Conservation (phyloP, 1,284 basidiomycete genomes). For the Sutorius eximius region DNA sequence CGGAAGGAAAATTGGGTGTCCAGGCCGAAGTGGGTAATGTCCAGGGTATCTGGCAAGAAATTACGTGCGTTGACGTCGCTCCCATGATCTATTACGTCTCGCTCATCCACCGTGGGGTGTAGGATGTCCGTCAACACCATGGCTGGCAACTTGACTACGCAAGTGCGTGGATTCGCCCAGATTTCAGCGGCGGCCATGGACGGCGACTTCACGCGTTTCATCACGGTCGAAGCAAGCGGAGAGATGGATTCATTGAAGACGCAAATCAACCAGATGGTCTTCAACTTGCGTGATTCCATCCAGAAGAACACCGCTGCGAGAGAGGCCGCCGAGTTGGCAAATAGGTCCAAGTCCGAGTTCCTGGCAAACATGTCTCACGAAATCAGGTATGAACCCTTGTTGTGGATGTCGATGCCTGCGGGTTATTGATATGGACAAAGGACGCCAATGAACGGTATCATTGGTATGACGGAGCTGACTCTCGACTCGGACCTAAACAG, state of each 20-base stretch:
- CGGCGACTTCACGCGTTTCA: slow-evolving; percentile 98
- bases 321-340: slow-evolving; percentile 96
- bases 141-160: slow-evolving; percentile 95
- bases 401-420: neutral
- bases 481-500: slow-evolving; percentile 90
- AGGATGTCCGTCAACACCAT: slow-evolving; percentile 92
- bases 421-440: slow-evolving; percentile 41
- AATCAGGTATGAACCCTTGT: slow-evolving; percentile 63
- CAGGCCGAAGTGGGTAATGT: slow-evolving; percentile 97
- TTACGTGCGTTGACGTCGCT: slow-evolving; percentile 72
- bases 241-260: slow-evolving; percentile 99
- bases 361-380: slow-evolving; percentile 98
- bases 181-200: slow-evolving; percentile 99
- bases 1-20: slow-evolving; percentile 95
- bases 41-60: slow-evolving; percentile 98
- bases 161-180: slow-evolving; percentile 98
- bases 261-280: slow-evolving; percentile 99
- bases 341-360: slow-evolving; percentile 97
- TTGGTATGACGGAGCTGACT: slow-evolving; percentile 98
- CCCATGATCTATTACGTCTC: neutral
- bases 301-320: slow-evolving; percentile 99
- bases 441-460: slow-evolving; percentile 99
- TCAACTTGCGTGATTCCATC: slow-evolving; percentile 94
- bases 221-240: slow-evolving; percentile 97
- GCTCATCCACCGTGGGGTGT: slow-evolving; percentile 10